A percentile compares a stretch with the other conserved stretches of the same genome.
These are phyloP conservation scores for Dissoconium aciculare DNA, from an alignment of 2,329 filamentous ascomycete species.

Conservation along the genomic window DNA sequence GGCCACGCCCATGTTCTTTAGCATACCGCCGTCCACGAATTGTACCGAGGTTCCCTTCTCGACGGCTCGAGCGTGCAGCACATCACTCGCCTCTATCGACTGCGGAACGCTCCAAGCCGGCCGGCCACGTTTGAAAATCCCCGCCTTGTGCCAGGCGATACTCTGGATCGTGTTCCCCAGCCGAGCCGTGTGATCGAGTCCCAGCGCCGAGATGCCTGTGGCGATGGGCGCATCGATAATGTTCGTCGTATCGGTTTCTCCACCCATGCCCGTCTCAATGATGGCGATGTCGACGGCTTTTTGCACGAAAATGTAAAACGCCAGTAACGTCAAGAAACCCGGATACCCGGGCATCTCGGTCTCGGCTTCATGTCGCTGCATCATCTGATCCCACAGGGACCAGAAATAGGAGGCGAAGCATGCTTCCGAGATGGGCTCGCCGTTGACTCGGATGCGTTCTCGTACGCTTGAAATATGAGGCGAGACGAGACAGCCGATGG, in stretches of 20 bases:
- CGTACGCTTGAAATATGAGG: constrained; percentile 68
- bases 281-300: constrained; percentile 65
- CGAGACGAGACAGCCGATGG: constrained; percentile 64
- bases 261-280: constrained; percentile 82
- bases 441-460: constrained; percentile 70
- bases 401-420: constrained; percentile 67
- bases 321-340: constrained; percentile 73
- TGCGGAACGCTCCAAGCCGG: constrained; percentile 43
- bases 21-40: constrained; percentile 33
- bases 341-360: constrained; percentile 60
- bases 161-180: constrained; percentile 61
- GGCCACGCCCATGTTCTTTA: too few relatives aligned
- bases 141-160: constrained; percentile 84
- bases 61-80: constrained; percentile 37
- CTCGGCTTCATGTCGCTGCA: constrained; percentile 42
- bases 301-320: constrained; percentile 65
- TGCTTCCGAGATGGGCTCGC: constrained; percentile 48
- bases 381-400: constrained; percentile 36
- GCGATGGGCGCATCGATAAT: constrained; percentile 55
- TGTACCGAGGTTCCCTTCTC: constrained; percentile 34
- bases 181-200: constrained; percentile 69
- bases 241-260: constrained; percentile 84
- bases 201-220: constrained; percentile 62
- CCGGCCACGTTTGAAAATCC: constrained; percentile 57
- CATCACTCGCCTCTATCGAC: constrained; percentile 17